Conservation (phyloP, 768 basidiomycete genomes). For the Phlebiopsis gigantea region DNA sequence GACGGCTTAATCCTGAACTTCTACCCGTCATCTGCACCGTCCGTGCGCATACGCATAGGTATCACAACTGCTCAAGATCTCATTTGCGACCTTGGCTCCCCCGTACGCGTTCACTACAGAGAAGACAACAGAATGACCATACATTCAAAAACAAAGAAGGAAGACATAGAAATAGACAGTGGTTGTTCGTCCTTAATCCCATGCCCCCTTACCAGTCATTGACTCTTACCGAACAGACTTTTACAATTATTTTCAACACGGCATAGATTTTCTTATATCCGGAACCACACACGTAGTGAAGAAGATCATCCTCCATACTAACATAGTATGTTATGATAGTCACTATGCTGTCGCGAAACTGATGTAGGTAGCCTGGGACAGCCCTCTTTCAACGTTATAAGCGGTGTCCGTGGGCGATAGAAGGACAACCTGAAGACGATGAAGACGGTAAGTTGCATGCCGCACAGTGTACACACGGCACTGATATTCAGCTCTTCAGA, state of each 20-base stretch:
- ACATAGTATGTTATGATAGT: slow-evolving; percentile 54
- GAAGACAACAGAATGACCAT: slow-evolving; percentile 88
- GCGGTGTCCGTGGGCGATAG: slow-evolving; percentile 87
- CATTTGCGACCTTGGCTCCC: slow-evolving; percentile 71
- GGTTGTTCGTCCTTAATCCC: slow-evolving; percentile 49
- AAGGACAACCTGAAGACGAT: slow-evolving; percentile 74
- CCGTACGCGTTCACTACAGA: slow-evolving; percentile 74
- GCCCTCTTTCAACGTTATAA: slow-evolving; percentile 88
- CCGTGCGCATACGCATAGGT: slow-evolving; percentile 60
- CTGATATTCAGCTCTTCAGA: slow-evolving; percentile 35
- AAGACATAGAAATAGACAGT: slow-evolving; percentile 45
- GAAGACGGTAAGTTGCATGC: slow-evolving; percentile 60
- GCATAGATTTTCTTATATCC: slow-evolving; percentile 81
- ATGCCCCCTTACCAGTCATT: background rate
- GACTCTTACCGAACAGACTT: slow-evolving; percentile 23
- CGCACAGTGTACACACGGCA: background rate
- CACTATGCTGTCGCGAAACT: background rate
- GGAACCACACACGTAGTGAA: slow-evolving; percentile 64
- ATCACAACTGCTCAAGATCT: slow-evolving; percentile 82
- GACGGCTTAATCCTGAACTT: slow-evolving; percentile 70
- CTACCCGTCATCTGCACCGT: slow-evolving; percentile 45
- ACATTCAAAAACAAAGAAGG: slow-evolving; percentile 45
- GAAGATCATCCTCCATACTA: slow-evolving; percentile 86
- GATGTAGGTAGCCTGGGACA: slow-evolving; percentile 65
- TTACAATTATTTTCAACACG: slow-evolving; percentile 91